Base-by-base conservation (phyloP, 805 yeast genomes). In the Hanseniaspora singularis region DNA sequence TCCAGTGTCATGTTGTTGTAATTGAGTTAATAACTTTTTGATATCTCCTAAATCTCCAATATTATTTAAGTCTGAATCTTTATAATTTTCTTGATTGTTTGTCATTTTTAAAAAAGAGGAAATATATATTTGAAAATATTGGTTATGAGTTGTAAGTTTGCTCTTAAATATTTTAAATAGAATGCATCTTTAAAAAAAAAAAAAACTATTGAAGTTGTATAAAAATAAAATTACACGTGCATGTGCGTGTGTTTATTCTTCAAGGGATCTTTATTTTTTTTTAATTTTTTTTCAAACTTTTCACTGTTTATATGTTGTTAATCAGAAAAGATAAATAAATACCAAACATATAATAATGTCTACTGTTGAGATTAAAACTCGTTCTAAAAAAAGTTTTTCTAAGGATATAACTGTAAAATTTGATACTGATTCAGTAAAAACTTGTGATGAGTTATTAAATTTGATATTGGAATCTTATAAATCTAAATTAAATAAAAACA, bases 291-390 rank as follows among this genome's bases (percentile, higher is more conserved):
- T n/a, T n/a, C n/a, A n/a, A n/a, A n/a, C n/a, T n/a, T n/a, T n/a
- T n/a, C n/a, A n/a, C n/a, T n/a, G n/a, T n/a, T n/a, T n/a, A n/a
- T n/a, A n/a, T n/a, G n/a, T n/a, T n/a, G n/a, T n/a, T n/a, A n/a
- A n/a, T n/a, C n/a, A n/a, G n/a, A n/a, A n/a, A n/a, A n/a, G n/a
- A n/a, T n/a, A n/a, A n/a, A n/a, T n/a, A n/a, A n/a, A n/a, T n/a
- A n/a, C n/a, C n/a, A n/a, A n/a, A n/a, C n/a, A n/a, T n/a, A n/a
- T n/a, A n/a, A n/a, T n/a, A 33, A 73, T 73, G 78, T 72, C 68
- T 15, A 53, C 62, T 31, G 62, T 77, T 46, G 65, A 64, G 19
- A 73, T 81, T 33, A 69, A 71, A 47, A 72, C 88, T 2, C 74
- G 88, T 50, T 79, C 86, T 14, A 74, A 71, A 55, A 34, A 43